Base-by-base conservation (phyloP, 805 yeast species). In the Kurtzmaniella fragi region DNA sequence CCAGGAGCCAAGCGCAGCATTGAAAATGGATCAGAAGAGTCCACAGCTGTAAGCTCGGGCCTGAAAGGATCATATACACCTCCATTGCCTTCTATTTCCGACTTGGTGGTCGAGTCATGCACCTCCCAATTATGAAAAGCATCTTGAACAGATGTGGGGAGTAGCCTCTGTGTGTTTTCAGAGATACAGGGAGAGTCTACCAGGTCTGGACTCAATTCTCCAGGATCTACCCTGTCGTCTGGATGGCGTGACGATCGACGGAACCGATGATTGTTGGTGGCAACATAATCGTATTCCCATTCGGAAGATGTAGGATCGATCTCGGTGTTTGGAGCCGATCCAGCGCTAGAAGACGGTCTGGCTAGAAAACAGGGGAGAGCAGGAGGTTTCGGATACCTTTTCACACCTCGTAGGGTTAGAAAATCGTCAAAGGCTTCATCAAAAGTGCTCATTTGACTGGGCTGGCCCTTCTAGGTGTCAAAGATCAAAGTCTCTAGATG, bases 1-100 rank as follows among this genome's bases (percentile, higher is more conserved):
- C 62, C 71, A 1, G 73, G 75, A 16, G 65, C 55, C 11, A 40
- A 34, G 15, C 49, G 42, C 1, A 61, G 53, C 9, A 57, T 42
- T 17, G 39, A 43, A 13, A 46, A 39, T 13, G 49, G 48, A 26
- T 50, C 49, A 12, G 41, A 34, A n/a, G 42, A 36, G 13, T 50
- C 46, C 3, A 46, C 32, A 3, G 32, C 26, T 5, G 49, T 31
- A 17, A 40, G 42, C 1, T 39, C 44, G 7, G 46, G 46, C 6
- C 43, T 32, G 32, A 40, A 40, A 7, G 48, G 48, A 23, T 42
- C 48, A 29, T 44, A 44, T 6, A 44, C 23, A 1, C 50, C 50
- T 3, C 47, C 45, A 37, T 46, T 43, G 3, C 28, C 20, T 13
- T 28, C 14, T 5, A 38, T 38, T 20, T 38, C 40, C 10, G n/a